Evolutionary conservation across 2,329 filamentous ascomycete species (phyloP).

Genomic region (Teratosphaeria zuluensis): DNA sequence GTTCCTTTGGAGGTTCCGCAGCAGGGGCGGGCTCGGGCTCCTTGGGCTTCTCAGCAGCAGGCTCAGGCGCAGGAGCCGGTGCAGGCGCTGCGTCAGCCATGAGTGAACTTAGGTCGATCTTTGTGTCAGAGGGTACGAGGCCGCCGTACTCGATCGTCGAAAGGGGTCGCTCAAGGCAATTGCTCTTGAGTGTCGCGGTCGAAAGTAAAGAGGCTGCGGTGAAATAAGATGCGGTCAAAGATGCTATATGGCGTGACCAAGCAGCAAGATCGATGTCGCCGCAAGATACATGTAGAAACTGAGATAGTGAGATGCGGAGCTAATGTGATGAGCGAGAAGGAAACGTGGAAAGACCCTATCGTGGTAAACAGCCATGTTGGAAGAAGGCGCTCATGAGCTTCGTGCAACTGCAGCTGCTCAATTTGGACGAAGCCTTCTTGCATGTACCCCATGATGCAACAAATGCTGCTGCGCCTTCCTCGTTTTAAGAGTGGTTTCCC

Average conservation of each 20-base stretch:
- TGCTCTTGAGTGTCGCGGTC: neutral
- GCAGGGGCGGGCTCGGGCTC: neutral
- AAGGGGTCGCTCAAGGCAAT: neutral
- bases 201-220: neutral
- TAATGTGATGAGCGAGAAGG: neutral
- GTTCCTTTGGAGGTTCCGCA: neutral
- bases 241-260: neutral
- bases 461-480: no score
- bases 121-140: neutral
- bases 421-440: neutral
- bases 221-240: neutral
- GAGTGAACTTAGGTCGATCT: neutral
- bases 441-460: neutral
- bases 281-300: neutral
- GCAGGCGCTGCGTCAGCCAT: neutral
- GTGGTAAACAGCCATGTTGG: neutral
- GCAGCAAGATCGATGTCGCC: constrained; percentile 73
- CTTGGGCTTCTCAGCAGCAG: neutral
- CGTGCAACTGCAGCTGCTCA: neutral
- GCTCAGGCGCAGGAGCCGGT: neutral
- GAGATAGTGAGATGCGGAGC: neutral
- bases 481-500: no score
- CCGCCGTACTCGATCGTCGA: neutral
- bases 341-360: neutral
- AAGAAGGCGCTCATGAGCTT: neutral